Conservation (phyloP, 176 grass and related monocot genomes). For the Oryza glaberrima region DNA sequence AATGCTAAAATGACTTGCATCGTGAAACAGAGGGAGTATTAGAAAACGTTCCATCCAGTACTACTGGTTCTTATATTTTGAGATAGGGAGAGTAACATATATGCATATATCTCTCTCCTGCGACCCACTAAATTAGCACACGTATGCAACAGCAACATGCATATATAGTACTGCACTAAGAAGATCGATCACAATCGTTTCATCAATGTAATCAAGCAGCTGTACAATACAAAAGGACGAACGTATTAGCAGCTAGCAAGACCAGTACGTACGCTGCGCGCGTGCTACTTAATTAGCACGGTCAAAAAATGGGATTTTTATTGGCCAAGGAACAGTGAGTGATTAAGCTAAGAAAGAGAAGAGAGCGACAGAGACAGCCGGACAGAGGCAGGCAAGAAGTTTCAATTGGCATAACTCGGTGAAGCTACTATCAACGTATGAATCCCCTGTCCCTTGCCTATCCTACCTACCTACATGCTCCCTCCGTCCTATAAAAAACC, state of each 20-base stretch:
- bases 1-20: no score
- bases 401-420: conserved; percentile 3
- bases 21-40: no score
- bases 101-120: background rate
- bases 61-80: no score
- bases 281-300: conserved; percentile 17
- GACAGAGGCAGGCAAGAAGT: conserved; percentile 35
- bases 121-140: background rate
- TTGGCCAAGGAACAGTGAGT: conserved; percentile 28
- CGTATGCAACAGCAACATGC: background rate
- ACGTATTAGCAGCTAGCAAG: background rate
- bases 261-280: background rate
- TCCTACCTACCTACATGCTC: conserved; percentile 13
- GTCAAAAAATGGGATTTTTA: conserved; percentile 40
- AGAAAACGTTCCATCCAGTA: no score
- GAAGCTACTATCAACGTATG: background rate
- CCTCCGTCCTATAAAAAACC: no score
- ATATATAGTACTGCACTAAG: background rate
- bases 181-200: background rate
- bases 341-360: conserved; percentile 7
- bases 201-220: background rate
- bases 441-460: conserved; percentile 12
- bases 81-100: background rate
- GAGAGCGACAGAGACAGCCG: background rate
- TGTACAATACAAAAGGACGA: conserved; percentile 42